phyloP scores from a whole-genome alignment of 768 basidiomycete species.

The Heimioporus sp. region DNA sequence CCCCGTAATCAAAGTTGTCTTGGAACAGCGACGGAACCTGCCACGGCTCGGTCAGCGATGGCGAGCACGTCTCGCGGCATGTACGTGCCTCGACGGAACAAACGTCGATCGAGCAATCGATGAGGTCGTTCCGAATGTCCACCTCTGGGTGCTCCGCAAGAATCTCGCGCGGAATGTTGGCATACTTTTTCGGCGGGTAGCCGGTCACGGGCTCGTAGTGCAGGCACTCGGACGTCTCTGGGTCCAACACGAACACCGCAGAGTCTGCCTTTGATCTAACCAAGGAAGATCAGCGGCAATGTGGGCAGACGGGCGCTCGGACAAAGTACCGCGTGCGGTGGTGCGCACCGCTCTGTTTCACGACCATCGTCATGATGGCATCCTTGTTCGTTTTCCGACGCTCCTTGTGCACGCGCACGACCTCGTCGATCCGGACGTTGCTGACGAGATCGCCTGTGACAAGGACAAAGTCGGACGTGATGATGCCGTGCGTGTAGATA shows the following conservation, averaged over 20 bases:
- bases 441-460: constrained; percentile 92
- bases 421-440: constrained; percentile 87
- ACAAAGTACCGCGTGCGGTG: constrained; percentile 70
- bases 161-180: constrained; percentile 76
- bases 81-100: constrained; percentile 86
- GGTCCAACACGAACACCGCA: constrained; percentile 75
- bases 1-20: constrained; percentile 97
- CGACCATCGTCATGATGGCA: constrained; percentile 95
- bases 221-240: constrained; percentile 74
- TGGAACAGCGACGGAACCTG: constrained; percentile 95
- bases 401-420: constrained; percentile 86
- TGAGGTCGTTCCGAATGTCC: constrained; percentile 84
- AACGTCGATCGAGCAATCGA: constrained; percentile 88
- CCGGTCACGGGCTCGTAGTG: constrained; percentile 80
- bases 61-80: neutral
- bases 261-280: constrained; percentile 68
- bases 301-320: neutral
- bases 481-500: constrained; percentile 87
- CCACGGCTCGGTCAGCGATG: constrained; percentile 2
- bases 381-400: constrained; percentile 85
- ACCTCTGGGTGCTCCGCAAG: constrained; percentile 72
- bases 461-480: constrained; percentile 88
- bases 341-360: constrained; percentile 69
- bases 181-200: constrained; percentile 60
- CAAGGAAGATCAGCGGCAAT: constrained; percentile 1